Conservation (phyloP, 1,139 yeast species). For the Blastobotrys raffinosifermentans region DNA sequence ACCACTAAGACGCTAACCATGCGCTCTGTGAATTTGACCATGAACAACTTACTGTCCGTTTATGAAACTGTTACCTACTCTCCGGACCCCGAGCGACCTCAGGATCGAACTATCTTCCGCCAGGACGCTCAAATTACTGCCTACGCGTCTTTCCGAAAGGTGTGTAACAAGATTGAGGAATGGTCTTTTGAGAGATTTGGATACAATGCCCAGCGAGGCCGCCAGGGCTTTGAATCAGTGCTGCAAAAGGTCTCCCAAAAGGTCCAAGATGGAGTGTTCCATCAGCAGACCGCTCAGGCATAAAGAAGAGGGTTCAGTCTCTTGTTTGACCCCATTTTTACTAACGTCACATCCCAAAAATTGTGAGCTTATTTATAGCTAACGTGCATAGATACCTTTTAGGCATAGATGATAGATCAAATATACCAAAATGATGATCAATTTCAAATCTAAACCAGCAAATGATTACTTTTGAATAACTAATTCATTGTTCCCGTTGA, state of each 20-base stretch:
- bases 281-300: too few species aligned
- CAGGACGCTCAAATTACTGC: constrained; percentile 92
- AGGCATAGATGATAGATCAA: too few species aligned
- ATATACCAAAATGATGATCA: too few species aligned
- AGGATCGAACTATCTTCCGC: constrained; percentile 51
- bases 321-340: too few species aligned
- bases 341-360: too few species aligned
- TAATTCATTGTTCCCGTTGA: too few species aligned
- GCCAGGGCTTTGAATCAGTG: constrained; percentile 77
- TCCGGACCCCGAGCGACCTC: constrained; percentile 56
- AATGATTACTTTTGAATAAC: too few species aligned
- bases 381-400: too few species aligned
- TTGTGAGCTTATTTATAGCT: too few species aligned
- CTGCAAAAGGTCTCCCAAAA: constrained; percentile 47
- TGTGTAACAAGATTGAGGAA: constrained; percentile 82
- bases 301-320: too few species aligned
- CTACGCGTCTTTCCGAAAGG: constrained; percentile 57
- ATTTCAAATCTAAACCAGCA: too few species aligned
- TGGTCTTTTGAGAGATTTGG: constrained; percentile 88
- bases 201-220: constrained; percentile 81
- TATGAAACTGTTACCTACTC: constrained; percentile 76
- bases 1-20: constrained; percentile 56
- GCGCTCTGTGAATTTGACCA: constrained; percentile 84
- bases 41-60: constrained; percentile 69
- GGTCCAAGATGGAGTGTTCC: constrained; percentile 31